Base-by-base conservation (phyloP, 2,329 filamentous ascomycete genomes). In the Arthrobotrys sphaeroides region DNA sequence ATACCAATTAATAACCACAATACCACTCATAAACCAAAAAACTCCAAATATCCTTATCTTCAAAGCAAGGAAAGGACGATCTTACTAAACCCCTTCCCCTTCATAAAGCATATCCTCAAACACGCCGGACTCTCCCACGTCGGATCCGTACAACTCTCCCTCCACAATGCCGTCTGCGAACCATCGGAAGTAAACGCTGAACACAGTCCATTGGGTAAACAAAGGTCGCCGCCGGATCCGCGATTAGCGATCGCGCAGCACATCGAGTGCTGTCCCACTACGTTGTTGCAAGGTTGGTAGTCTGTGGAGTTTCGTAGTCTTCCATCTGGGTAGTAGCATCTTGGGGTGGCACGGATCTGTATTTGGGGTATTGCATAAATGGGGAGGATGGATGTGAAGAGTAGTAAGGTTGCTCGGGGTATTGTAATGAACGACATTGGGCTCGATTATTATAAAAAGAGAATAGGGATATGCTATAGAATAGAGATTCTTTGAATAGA, bases 81-180 rank as follows among this genome's bases (percentile, higher is more conserved):
- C 64, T 59, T 40, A 68, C 49, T 45, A 18, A 47, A 68, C 45
- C 33, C 13, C 36, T 33, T 49, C 0, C 53, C 65, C 33, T 49
- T 68, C 28, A n/a, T 49, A 0, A 68, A 28, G 20, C 78, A 80
- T 28, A 80, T 55, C 45, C 79, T 79, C n/a, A 78, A 40, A 49
- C 79, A 79, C 1, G 45, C 77, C 0, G 76, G 70, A 38, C 67
- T 75, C 20, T 77, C 33, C 78, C 78, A 80, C 13, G 79, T 78
- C 18, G 59, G 70, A 53, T 80, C 79, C 13, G 78, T 79, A 62
- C 78, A 80, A 40, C 77, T 76, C 65, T 77, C 77, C 33, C 79
- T 74, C 76, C 77, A 79, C 10, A 78, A n/a, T 5, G 40, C 51
- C 7, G 24, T 47, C 40, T 28, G 5, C 9, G 1, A 16, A 12